Conservation (phyloP, 345 rosid species). For the Arabis hirsuta region DNA sequence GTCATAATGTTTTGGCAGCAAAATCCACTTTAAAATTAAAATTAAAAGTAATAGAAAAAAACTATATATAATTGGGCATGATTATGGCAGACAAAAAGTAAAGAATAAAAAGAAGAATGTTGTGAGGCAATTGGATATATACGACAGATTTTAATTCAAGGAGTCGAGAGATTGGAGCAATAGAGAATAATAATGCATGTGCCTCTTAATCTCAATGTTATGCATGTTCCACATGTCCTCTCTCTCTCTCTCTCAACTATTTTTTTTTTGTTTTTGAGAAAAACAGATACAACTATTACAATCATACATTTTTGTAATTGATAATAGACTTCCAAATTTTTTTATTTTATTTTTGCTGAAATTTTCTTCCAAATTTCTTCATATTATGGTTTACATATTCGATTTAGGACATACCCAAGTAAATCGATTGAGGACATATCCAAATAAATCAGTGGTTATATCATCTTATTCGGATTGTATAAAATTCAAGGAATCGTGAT, state of each 20-base stretch:
- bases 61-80: constrained; percentile 35
- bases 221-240: constrained; percentile 47
- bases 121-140: constrained; percentile 35
- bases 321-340: too few species aligned
- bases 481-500: too few species aligned
- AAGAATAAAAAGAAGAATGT: constrained; percentile 43
- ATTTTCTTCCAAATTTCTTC: too few species aligned
- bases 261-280: too few species aligned
- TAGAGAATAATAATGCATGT: constrained; percentile 38
- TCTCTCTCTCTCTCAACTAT: background rate
- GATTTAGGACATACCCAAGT: too few species aligned
- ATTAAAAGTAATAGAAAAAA: constrained; percentile 27
- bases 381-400: too few species aligned
- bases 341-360: too few species aligned
- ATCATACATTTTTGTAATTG: too few species aligned
- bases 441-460: too few species aligned
- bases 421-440: too few species aligned
- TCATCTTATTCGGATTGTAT: too few species aligned
- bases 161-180: constrained; percentile 25
- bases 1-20: constrained; percentile 48
- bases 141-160: constrained; percentile 36
- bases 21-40: constrained; percentile 38
- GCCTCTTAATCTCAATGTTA: constrained; percentile 37
- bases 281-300: too few species aligned
- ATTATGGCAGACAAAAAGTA: constrained; percentile 51